These are phyloP conservation scores for Urtica urens DNA, from an alignment of 306 rosid genomes.

Conservation along the genomic window DNA sequence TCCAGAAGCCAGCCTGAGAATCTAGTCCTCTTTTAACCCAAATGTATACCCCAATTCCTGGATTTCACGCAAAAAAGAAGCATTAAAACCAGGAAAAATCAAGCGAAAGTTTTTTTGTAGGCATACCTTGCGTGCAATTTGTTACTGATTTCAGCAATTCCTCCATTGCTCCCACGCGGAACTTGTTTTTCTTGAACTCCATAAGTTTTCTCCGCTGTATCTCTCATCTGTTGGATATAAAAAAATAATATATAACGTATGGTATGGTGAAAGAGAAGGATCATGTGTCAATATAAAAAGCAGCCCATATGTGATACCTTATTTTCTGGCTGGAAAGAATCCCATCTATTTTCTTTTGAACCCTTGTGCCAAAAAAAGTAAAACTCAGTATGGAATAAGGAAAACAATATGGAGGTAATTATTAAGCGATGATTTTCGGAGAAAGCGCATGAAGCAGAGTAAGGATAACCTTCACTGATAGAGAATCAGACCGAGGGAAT, in stretches of 20 bases:
- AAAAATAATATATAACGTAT: neutral
- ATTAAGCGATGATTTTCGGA: neutral
- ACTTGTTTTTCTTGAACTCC: conserved; percentile 39
- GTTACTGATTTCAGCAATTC: conserved; percentile 26
- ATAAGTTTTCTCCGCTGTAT: conserved; percentile 32
- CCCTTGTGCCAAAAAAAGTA: conserved; percentile 62
- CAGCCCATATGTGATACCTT: conserved; percentile 14
- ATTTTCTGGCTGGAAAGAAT: conserved; percentile 37
- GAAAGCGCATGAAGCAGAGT: neutral
- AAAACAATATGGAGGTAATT: conserved; percentile 3
- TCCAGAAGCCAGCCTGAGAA: conserved; percentile 17
- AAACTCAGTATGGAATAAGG: conserved; percentile 26
- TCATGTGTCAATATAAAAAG: no score
- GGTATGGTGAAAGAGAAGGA: neutral
- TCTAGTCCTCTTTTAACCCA: conserved; percentile 13
- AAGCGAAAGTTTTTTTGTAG: neutral
- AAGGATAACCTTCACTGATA: conserved; percentile 50
- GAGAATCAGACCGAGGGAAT: conserved; percentile 25
- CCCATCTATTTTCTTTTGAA: conserved; percentile 75
- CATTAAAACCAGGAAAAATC: no score
- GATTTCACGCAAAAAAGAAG: conserved; percentile 5
- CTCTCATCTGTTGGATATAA: conserved; percentile 23
- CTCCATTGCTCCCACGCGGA: conserved; percentile 28
- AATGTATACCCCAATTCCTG: conserved; percentile 72
- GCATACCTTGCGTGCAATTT: conserved; percentile 37